Conservation (phyloP, 2,329 filamentous ascomycete species). For the Paracoccidioides brasiliensis region DNA sequence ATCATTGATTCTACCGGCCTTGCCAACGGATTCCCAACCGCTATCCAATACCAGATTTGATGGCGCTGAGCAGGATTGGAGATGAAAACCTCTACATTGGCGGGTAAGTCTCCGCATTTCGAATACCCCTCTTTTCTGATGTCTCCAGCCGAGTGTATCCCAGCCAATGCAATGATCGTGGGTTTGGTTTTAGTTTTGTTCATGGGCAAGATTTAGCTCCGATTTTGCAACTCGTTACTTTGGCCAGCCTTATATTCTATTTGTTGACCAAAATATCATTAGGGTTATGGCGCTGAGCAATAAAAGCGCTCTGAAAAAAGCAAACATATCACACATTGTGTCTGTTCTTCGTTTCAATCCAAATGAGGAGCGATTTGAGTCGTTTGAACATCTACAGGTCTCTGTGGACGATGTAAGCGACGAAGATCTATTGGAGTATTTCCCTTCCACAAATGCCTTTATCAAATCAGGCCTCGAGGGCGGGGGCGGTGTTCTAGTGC, state of each 20-base stretch:
- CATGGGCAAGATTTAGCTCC: not conserved
- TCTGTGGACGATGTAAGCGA: conserved; percentile 86
- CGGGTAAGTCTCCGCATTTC: conserved; percentile 42
- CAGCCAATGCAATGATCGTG: not conserved
- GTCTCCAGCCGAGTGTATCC: not conserved
- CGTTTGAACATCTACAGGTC: conserved; percentile 61
- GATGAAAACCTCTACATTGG: conserved; percentile 65
- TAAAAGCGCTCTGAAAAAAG: conserved; percentile 53
- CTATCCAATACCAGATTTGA: conserved; percentile 6
- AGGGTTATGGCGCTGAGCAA: conserved; percentile 59
- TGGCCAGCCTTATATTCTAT: not conserved
- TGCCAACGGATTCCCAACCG: not conserved
- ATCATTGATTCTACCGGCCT: not conserved
- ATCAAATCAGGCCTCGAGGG: conserved; percentile 61
- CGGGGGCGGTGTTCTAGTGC: conserved; percentile 48
- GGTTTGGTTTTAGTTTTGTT: not conserved
- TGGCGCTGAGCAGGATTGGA: conserved; percentile 50
- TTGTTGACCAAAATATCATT: not conserved
- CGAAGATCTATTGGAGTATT: conserved; percentile 69
- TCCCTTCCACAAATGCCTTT: conserved; percentile 66
- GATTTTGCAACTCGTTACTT: not conserved
- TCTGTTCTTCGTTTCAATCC: conserved; percentile 58
- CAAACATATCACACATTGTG: conserved; percentile 79
- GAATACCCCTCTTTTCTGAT: not conserved
- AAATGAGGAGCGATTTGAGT: conserved; percentile 43